These are phyloP conservation scores for Umbelopsis sp. DNA, from an alignment of 192 early-diverging fungal genomes.

Conservation along the genomic window DNA sequence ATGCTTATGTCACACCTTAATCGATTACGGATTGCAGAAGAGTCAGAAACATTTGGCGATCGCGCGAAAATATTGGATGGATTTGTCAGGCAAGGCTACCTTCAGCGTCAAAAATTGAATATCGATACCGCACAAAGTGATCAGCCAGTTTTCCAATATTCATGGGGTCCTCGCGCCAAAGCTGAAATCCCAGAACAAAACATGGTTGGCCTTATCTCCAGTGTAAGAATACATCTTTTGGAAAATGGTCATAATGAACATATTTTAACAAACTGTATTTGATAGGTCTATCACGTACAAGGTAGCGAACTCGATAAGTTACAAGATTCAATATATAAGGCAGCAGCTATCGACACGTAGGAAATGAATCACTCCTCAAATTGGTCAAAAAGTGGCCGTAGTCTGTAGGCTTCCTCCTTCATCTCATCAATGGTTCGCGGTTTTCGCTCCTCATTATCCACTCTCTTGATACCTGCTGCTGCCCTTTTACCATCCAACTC, in stretches of 20 bases:
- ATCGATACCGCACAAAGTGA: conserved; percentile 34
- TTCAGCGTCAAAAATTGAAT: conserved; percentile 43
- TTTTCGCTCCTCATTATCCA: conserved; percentile 72
- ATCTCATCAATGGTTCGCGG: conserved; percentile 82
- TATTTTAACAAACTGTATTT: neutral
- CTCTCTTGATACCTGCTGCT: conserved; percentile 23
- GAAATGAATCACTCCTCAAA: conserved; percentile 7
- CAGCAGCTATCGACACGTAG: neutral
- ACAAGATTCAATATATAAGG: conserved; percentile 13
- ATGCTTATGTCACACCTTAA: conserved; percentile 21
- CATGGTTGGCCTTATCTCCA: conserved; percentile 56
- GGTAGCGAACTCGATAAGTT: neutral
- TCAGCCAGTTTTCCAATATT: conserved; percentile 45
- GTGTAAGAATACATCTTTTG: conserved; percentile 37
- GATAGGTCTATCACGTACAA: conserved; percentile 12
- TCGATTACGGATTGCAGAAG: conserved; percentile 33
- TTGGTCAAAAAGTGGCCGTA: conserved; percentile 26
- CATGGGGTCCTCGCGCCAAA: conserved; percentile 64
- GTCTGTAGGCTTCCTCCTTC: conserved; percentile 63
- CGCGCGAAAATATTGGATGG: conserved; percentile 34
- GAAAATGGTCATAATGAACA: neutral
- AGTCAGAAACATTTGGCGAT: conserved; percentile 36
- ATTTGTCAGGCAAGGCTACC: conserved; percentile 55
- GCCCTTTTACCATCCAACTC: conserved; percentile 65
- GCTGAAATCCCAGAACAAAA: conserved; percentile 56